phyloP scores from a whole-genome alignment of 116 monocot species.

The Cymodocea nodosa region DNA sequence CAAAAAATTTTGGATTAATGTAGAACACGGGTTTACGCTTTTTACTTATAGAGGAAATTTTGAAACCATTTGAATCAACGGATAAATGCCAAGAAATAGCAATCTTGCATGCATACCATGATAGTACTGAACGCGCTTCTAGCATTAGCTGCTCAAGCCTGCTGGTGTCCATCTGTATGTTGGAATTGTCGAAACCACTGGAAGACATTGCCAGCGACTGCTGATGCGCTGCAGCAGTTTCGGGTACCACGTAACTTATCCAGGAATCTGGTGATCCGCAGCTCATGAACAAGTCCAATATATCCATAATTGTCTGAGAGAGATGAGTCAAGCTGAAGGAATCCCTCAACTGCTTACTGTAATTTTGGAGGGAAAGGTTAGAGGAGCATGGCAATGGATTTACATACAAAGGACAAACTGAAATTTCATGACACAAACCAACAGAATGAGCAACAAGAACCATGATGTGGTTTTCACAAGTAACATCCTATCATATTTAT shows the following conservation, averaged over 20 bases:
- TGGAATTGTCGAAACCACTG: conserved; percentile 39
- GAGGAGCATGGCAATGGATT: not conserved
- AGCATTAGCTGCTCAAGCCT: conserved; percentile 75
- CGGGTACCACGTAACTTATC: conserved; percentile 64
- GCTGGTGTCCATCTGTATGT: conserved; percentile 37
- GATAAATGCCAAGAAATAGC: too few relatives aligned
- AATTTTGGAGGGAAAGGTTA: not conserved
- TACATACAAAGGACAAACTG: not conserved
- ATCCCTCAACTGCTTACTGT: conserved; percentile 67
- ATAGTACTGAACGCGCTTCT: conserved; percentile 58
- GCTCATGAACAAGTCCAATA: conserved; percentile 58
- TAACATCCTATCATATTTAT: too few relatives aligned
- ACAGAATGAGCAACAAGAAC: too few relatives aligned
- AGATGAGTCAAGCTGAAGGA: conserved; percentile 40
- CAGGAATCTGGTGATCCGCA: conserved; percentile 37
- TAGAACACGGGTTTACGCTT: not conserved
- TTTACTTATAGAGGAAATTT: not conserved
- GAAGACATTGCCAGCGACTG: conserved; percentile 36
- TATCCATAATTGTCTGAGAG: conserved; percentile 44
- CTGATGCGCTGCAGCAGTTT: conserved; percentile 39
- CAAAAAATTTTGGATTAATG: too few relatives aligned
- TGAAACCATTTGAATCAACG: too few relatives aligned
- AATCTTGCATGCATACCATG: conserved; percentile 33
- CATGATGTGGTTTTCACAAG: too few relatives aligned
- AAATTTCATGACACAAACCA: not conserved